Percentiles rank a stretch among this genome's conserved stretches.
Conservation (phyloP, 352 stramenopile genomes). For the Globisporangium recalcitrans region DNA sequence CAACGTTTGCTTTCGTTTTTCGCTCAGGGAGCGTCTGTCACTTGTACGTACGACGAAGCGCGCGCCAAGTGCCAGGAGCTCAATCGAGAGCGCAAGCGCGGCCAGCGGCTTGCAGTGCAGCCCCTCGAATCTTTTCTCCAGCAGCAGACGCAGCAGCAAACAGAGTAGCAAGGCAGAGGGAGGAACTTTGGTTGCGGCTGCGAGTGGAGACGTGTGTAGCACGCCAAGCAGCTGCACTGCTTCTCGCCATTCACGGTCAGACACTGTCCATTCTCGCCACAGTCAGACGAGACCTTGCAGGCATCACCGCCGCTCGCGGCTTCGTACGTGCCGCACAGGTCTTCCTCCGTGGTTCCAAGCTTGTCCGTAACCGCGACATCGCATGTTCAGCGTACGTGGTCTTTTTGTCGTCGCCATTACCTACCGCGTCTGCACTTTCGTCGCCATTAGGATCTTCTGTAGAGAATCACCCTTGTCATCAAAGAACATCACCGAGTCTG, state of each 20-base stretch:
- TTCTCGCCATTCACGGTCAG: constrained; percentile 53
- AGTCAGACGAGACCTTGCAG: constrained; percentile 61
- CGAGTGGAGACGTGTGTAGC: constrained; percentile 38
- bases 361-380: constrained; percentile 47
- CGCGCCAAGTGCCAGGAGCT: constrained; percentile 35
- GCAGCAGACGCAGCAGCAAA: constrained; percentile 14
- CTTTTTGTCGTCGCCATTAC: no score
- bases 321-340: constrained; percentile 69
- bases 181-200: background rate
- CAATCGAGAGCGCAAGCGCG: constrained; percentile 44
- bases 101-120: constrained; percentile 41
- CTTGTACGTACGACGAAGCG: constrained; percentile 53
- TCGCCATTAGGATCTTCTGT: no score
- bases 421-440: no score
- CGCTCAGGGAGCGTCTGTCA: constrained; percentile 33
- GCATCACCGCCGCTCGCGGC: constrained; percentile 57
- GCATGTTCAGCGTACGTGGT: no score
- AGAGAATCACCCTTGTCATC: no score
- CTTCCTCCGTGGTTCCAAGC: constrained; percentile 66
- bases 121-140: constrained; percentile 38
- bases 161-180: background rate
- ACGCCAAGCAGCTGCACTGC: constrained; percentile 66
- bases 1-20: background rate
- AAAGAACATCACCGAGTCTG: no score
- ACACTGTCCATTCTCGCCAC: constrained; percentile 72